Evolutionary conservation across 805 yeast species (phyloP).

Genomic region (Candida easanensis): DNA sequence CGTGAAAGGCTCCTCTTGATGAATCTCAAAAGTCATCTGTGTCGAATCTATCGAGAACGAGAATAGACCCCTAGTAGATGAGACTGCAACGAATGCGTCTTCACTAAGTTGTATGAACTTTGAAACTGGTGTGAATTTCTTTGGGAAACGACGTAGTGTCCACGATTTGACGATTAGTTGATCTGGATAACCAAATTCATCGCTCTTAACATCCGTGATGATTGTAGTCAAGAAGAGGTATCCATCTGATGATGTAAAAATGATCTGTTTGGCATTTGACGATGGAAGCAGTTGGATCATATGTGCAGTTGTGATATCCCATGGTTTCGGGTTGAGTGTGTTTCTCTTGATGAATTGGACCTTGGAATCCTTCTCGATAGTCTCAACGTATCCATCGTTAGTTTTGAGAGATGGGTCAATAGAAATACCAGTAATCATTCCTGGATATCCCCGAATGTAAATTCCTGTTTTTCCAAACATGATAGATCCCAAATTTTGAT

Average conservation of each 20-base stretch:
- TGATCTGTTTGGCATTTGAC: not conserved
- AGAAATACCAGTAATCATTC: not conserved
- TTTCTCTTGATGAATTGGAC: conserved; percentile 8
- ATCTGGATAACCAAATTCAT: conserved; percentile 12
- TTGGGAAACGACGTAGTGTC: conserved; percentile 9
- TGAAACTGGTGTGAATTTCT: conserved; percentile 1
- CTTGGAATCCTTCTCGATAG: not conserved
- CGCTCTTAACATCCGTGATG: conserved; percentile 1
- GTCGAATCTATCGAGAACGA: conserved; percentile 6
- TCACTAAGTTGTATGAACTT: conserved; percentile 10
- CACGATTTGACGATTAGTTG: conserved; percentile 9
- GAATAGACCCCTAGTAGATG: conserved; percentile 9
- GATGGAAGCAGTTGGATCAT: not conserved
- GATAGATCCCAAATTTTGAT: conserved; percentile 9
- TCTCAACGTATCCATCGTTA: conserved; percentile 7
- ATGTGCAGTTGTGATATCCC: conserved; percentile 12
- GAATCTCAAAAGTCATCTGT: not conserved
- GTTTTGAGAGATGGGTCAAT: not conserved
- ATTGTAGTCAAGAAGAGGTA: conserved; percentile 8
- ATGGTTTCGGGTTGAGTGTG: not conserved
- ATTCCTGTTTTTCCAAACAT: conserved; percentile 18
- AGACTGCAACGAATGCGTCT: conserved; percentile 3
- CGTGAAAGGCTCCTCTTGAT: conserved; percentile 1
- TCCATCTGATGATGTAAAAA: conserved; percentile 11
- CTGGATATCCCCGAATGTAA: conserved; percentile 10